Percentiles rank a stretch among this genome's conserved stretches.
These are phyloP conservation scores for Termitomyces sp. DNA, from an alignment of 768 basidiomycete genomes.

Conservation along the genomic window DNA sequence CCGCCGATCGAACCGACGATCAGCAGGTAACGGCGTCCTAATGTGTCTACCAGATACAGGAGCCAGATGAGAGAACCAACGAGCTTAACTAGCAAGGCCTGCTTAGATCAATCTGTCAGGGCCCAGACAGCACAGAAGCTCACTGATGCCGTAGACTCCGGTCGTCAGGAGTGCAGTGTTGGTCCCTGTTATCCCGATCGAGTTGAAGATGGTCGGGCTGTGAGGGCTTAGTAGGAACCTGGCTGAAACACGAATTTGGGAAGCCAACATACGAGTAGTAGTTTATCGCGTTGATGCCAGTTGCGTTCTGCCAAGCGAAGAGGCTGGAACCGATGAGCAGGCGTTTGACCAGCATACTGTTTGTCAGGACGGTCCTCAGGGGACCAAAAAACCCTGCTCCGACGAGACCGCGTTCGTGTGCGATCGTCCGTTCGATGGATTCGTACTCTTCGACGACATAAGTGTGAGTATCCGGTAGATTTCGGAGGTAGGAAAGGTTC, in stretches of 20 bases:
- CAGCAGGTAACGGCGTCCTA: conserved; percentile 37
- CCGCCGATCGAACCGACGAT: conserved; percentile 36
- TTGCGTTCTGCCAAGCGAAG: conserved; percentile 41
- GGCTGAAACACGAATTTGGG: background rate
- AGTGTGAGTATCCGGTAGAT: conserved; percentile 23
- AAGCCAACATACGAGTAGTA: conserved; percentile 32
- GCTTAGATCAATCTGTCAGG: background rate
- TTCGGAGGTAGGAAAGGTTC: conserved; percentile 28
- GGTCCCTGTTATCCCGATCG: conserved; percentile 37
- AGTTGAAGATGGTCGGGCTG: conserved; percentile 41
- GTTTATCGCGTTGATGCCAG: conserved; percentile 41
- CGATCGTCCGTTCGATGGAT: conserved; percentile 27
- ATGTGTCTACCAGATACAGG: conserved; percentile 34
- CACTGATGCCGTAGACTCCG: conserved; percentile 47
- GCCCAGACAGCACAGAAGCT: conserved; percentile 10
- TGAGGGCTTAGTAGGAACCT: background rate
- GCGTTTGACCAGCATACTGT: conserved; percentile 25
- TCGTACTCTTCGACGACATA: conserved; percentile 28
- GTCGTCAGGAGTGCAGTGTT: conserved; percentile 35
- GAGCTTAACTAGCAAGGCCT: conserved; percentile 22
- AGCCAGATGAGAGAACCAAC: conserved; percentile 35
- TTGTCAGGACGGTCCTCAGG: conserved; percentile 23
- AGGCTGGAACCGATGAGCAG: conserved; percentile 30
- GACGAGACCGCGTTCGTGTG: conserved; percentile 26
- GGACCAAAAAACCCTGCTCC: conserved; percentile 31